Evolutionary conservation across 1,139 yeast genomes (phyloP), one percentile per base, ranked within the genome.

Genomic region (Kluyveromyces sp.): DNA sequence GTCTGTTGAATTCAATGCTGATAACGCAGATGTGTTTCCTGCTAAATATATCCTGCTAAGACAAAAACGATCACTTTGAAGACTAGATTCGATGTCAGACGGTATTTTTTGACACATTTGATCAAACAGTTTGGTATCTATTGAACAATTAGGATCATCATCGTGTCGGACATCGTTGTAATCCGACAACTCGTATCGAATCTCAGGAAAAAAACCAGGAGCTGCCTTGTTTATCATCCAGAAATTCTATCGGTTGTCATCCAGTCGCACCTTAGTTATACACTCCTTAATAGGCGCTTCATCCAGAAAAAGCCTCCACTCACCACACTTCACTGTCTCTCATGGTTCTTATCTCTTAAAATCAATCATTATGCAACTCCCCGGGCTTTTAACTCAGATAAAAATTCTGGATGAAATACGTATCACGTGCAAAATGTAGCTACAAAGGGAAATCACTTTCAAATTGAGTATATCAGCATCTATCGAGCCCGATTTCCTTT

Each of bases 41-140:
- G 53, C 25, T 47, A 47, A 10, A 45, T 64, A 66, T 4, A 62
- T 46, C 25, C 55, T 55, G 5, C 60, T 56, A 41, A 56, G 57
- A 38, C 48, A 54, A 41, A 62, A 54, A 27, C 58, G 60, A 41
- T 63, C 61, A 31, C 50, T 48, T 2, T 50, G 43, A 39, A 47
- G n/a, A 21, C 48, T 53, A 6, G 32, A 26, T 30, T 43, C 47
- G 33, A 48, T 48, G 4, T 42, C 43, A n/a, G 38, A 29, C 4
- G 54, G 52, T 7, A 53, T 46, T 5, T 40, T 47, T 25, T 43
- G 45, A 7, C 47, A 37, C 25, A 51, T 37, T n/a, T 42, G 38
- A 21, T 27, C 30, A 39, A 48, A 45, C 6, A 36, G 25, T 21
- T 25, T 34, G 3, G 47, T 31, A 15, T 43, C 46, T 21, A 49